These are phyloP conservation scores for Cryphonectria naterciae DNA, from an alignment of 2,329 filamentous ascomycete genomes.

Conservation along the genomic window DNA sequence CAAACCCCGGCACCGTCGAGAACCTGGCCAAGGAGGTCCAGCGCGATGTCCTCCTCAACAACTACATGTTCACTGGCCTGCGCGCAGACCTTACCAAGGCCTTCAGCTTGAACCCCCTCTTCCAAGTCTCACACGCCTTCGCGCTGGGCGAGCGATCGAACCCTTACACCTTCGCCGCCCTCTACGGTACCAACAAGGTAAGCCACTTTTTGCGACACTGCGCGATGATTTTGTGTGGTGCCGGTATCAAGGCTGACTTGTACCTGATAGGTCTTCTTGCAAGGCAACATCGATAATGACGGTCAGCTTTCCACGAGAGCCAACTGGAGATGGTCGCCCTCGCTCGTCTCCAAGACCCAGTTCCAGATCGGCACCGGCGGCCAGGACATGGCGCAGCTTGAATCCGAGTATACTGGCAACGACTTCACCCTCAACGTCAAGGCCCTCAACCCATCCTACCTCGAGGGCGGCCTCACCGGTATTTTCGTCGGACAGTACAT, in stretches of 20 bases:
- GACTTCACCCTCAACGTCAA: slow-evolving; percentile 95
- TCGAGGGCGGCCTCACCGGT: slow-evolving; percentile 91
- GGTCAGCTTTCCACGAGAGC: slow-evolving; percentile 84
- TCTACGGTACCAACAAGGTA: slow-evolving; percentile 94
- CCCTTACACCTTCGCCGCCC: slow-evolving; percentile 91
- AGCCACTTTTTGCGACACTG: slow-evolving; percentile 39
- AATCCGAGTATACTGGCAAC: slow-evolving; percentile 91
- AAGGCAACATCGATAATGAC: slow-evolving; percentile 94
- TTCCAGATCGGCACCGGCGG: slow-evolving; percentile 78
- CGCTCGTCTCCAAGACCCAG: slow-evolving; percentile 83
- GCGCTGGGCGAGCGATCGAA: slow-evolving; percentile 91
- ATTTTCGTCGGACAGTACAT: slow-evolving; percentile 96
- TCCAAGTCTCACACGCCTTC: slow-evolving; percentile 97
- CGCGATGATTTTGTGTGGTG: slow-evolving; percentile 7
- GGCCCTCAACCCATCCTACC: slow-evolving; percentile 89
- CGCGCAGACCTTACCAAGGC: slow-evolving; percentile 96
- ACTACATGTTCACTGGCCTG: slow-evolving; percentile 95
- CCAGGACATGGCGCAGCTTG: slow-evolving; percentile 89
- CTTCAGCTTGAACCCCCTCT: slow-evolving; percentile 90
- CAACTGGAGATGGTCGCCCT: slow-evolving; percentile 86
- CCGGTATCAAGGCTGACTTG: slow-evolving; percentile 21
- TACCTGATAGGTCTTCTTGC: slow-evolving; percentile 77
- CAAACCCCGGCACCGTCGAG: slow-evolving; percentile 92
- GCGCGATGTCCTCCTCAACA: slow-evolving; percentile 94
- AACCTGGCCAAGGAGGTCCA: slow-evolving; percentile 84